Percentiles rank a stretch among this genome's conserved stretches.
phyloP scores from a whole-genome alignment of 116 monocot genomes.

The Phalaenopsis hybrid region DNA sequence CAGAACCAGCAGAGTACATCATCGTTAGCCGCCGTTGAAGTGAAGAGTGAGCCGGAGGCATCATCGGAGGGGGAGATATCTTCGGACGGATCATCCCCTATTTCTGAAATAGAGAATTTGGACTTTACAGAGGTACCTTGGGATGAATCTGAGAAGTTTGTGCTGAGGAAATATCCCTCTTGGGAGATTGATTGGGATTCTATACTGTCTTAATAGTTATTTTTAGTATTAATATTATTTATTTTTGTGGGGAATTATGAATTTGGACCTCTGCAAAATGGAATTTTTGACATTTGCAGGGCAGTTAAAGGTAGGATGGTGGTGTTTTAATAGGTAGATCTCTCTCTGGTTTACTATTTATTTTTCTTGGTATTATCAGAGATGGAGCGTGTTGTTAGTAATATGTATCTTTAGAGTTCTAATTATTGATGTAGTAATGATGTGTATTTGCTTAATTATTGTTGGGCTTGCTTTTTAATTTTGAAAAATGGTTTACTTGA shows the following conservation, averaged over 20 bases:
- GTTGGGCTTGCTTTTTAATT: too few relatives aligned
- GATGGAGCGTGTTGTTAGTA: background rate
- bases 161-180: constrained; percentile 48
- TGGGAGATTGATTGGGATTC: constrained; percentile 79
- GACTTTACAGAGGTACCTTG: constrained; percentile 50
- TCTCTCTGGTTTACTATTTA: background rate
- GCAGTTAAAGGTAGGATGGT: background rate
- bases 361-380: background rate
- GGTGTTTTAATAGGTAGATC: background rate
- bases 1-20: background rate
- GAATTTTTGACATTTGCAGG: constrained; percentile 8
- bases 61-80: constrained; percentile 12
- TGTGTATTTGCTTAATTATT: too few relatives aligned
- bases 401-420: background rate
- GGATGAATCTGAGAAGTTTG: constrained; percentile 38
- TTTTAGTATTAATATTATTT: background rate
- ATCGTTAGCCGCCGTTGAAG: background rate
- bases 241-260: background rate
- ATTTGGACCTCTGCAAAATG: background rate
- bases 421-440: background rate
- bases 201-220: constrained; percentile 26
- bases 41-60: background rate
- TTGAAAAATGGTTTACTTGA: too few relatives aligned
- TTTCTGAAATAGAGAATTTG: constrained; percentile 46
- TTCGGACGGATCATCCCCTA: constrained; percentile 19